Base-by-base conservation (phyloP, 108 stramenopile species). In the Skeletonema costatum region DNA sequence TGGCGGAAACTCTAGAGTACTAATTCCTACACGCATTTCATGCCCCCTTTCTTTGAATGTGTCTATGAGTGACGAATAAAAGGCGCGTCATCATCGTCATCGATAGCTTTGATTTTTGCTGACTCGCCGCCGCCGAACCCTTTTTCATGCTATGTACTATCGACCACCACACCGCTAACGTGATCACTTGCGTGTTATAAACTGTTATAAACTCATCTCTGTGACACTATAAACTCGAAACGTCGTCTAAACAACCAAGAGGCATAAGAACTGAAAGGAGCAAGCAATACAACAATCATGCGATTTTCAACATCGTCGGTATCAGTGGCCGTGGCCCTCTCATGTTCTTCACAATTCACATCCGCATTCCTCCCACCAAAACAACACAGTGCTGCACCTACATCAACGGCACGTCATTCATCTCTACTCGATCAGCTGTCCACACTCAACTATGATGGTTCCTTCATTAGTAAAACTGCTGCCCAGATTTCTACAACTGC, bases 371-470 rank as follows among this genome's bases (percentile, higher is more conserved):
- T 56, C 25, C 21, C 53, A 29, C 53, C 53, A 0, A 25, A 21
- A 56, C 53, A 21, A 21, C 0, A 21, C 25, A 25, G 8, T n/a
- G 25, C 25, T 56, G 16, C 44, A 46, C 25, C 53, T 10, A 56
- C 53, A 29, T 29, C 53, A 25, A 44, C 65, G 30, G 1, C 41
- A 13, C 16, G 17, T 11, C 10, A 19, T 42, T 5, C 67, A 16
- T 64, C 65, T 14, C 4, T 75, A 29, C 32, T 67, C 9, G 75
- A 75, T 32, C 75, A 75, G 50, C 53, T 75, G 2, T 68, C 66
- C 50, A 66, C 67, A 50, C 44, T 75, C 42, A 75, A 60, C 60
- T 75, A 75, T 42, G 75, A 75, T 33, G 13, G 12, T 25, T 58
- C 66, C 11, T 65, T 75, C 32, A 46, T 58, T 41, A 67, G 66